Conservation (phyloP, 1,284 basidiomycete genomes). For the Filobasidium uniguttulatum region DNA sequence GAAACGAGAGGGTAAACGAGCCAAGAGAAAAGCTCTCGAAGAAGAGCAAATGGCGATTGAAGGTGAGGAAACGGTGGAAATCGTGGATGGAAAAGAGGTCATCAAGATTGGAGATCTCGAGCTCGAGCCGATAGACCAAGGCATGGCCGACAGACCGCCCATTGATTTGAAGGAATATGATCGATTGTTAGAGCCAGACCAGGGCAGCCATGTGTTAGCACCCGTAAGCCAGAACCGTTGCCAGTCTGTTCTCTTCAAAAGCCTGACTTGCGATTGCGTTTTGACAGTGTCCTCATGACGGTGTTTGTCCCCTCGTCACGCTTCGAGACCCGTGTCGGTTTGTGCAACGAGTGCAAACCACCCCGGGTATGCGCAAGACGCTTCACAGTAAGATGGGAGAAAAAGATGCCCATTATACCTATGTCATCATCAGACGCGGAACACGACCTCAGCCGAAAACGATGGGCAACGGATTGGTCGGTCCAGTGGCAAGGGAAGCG, state of each 20-base stretch:
- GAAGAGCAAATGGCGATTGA: slow-evolving; percentile 2
- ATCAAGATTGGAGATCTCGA: slow-evolving; percentile 9
- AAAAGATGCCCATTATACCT: slow-evolving; percentile 77
- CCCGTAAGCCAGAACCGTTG: slow-evolving; percentile 62
- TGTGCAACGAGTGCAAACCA: slow-evolving; percentile 71
- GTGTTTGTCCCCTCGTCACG: slow-evolving; percentile 57
- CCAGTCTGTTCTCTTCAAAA: background rate
- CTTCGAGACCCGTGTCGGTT: slow-evolving; percentile 57
- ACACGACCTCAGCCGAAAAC: slow-evolving; percentile 43
- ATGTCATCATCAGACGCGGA: slow-evolving; percentile 76
- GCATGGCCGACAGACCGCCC: too few relatives aligned
- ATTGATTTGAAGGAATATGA: too few relatives aligned
- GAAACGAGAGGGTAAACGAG: background rate
- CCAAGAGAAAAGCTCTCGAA: background rate
- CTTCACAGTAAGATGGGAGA: slow-evolving; percentile 72
- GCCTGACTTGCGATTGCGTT: background rate
- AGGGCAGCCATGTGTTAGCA: slow-evolving; percentile 57
- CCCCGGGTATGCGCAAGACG: slow-evolving; percentile 67
- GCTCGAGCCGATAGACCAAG: slow-evolving; percentile 21
- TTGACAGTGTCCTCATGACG: slow-evolving; percentile 80
- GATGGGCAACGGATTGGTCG: slow-evolving; percentile 19
- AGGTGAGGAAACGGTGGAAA: slow-evolving; percentile 8
- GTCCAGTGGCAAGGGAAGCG: slow-evolving; percentile 17
- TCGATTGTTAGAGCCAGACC: too few relatives aligned
- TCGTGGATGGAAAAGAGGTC: slow-evolving; percentile 16